phyloP scores from a whole-genome alignment of 2,329 filamentous ascomycete species.

The Coniochaeta sp. region DNA sequence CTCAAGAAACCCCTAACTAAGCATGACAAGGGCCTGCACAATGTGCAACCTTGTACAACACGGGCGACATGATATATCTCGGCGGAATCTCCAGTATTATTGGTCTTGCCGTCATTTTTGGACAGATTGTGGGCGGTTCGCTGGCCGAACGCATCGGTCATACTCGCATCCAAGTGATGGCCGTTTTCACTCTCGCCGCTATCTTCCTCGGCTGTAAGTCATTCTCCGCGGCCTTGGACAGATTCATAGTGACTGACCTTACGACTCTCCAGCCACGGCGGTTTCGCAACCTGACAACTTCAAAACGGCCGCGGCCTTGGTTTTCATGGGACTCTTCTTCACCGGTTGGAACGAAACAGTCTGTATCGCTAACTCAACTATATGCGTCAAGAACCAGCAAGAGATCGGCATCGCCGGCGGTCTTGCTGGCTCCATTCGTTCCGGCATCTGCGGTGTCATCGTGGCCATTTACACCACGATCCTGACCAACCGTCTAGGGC shows the following conservation, averaged over 20 bases:
- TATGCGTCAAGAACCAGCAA: constrained; percentile 17
- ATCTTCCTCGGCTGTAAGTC: constrained; percentile 13
- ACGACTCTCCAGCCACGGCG: not conserved
- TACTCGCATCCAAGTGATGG: constrained; percentile 16
- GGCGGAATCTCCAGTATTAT: constrained; percentile 14
- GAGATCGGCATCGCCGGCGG: constrained; percentile 20
- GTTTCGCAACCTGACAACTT: constrained; percentile 13
- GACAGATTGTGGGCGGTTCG: constrained; percentile 18
- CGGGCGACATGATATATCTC: constrained; percentile 12
- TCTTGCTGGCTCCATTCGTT: constrained; percentile 16
- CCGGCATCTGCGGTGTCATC: constrained; percentile 13
- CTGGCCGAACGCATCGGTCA: constrained; percentile 13
- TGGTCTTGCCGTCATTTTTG: constrained; percentile 15
- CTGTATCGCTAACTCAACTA: constrained; percentile 15
- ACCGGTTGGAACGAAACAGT: constrained; percentile 21
- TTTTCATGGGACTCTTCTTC: constrained; percentile 17
- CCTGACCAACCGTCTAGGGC: constrained; percentile 16
- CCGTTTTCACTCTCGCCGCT: constrained; percentile 14
- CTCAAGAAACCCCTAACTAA: not conserved
- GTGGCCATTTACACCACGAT: constrained; percentile 20
- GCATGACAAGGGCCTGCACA: constrained; percentile 16
- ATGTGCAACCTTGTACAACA: constrained; percentile 14
- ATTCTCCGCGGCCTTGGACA: not conserved
- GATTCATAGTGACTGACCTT: not conserved
- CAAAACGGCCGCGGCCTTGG: constrained; percentile 11